phyloP scores from a whole-genome alignment of 2,329 filamentous ascomycete species.

The Exophiala oligosperma region DNA sequence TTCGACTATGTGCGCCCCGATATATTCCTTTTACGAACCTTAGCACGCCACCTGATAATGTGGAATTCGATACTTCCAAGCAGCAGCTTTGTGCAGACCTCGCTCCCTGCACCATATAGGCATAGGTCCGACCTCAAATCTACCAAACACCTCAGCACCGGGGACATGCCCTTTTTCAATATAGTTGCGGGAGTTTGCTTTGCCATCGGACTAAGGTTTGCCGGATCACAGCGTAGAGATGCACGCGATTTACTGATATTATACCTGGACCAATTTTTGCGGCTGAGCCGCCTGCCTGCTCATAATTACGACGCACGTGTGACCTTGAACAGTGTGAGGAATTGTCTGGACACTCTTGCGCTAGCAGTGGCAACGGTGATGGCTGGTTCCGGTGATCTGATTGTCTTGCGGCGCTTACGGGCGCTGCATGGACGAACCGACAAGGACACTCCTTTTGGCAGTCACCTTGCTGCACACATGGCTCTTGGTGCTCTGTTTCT shows the following conservation, averaged over 20 bases:
- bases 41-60: slow-evolving; percentile 88
- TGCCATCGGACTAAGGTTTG: slow-evolving; percentile 67
- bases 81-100: slow-evolving; percentile 72
- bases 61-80: slow-evolving; percentile 80
- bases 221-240: slow-evolving; percentile 67
- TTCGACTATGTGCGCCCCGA: slow-evolving; percentile 96
- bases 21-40: slow-evolving; percentile 82
- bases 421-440: slow-evolving; percentile 86
- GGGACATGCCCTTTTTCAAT: slow-evolving; percentile 89
- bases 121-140: slow-evolving; percentile 59
- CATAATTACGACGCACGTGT: slow-evolving; percentile 79
- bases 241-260: slow-evolving; percentile 80
- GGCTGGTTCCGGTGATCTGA: slow-evolving; percentile 90
- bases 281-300: slow-evolving; percentile 66
- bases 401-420: slow-evolving; percentile 79
- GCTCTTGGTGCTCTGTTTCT: slow-evolving; percentile 89
- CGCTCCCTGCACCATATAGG: slow-evolving; percentile 70
- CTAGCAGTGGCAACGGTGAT: slow-evolving; percentile 84
- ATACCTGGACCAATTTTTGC: slow-evolving; percentile 84
- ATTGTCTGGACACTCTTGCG: slow-evolving; percentile 86
- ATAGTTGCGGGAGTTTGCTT: slow-evolving; percentile 85
- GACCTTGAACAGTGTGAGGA: slow-evolving; percentile 77
- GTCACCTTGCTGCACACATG: slow-evolving; percentile 88
- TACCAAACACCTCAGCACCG: slow-evolving; percentile 67
- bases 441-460: slow-evolving; percentile 82